Percentiles rank a stretch among this genome's conserved stretches.
Conservation (phyloP, 1,139 yeast genomes). For the Pichia sp. region DNA sequence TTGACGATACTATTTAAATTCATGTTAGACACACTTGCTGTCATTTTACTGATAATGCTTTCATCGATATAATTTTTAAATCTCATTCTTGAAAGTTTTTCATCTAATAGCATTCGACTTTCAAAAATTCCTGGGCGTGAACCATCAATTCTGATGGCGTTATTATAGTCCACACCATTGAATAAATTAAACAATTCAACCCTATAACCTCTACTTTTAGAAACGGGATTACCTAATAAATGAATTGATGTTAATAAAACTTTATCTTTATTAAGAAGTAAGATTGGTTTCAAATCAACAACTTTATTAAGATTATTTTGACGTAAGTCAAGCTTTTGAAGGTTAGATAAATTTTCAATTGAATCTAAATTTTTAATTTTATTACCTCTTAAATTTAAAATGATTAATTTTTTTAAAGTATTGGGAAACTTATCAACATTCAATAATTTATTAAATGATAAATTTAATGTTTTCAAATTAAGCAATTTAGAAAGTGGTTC, state of each 20-base stretch:
- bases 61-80: conserved; percentile 40
- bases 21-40: conserved; percentile 32
- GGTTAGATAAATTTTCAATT: conserved; percentile 38
- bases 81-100: conserved; percentile 40
- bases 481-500: conserved; percentile 44
- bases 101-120: conserved; percentile 46
- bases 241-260: conserved; percentile 24
- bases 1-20: conserved; percentile 23
- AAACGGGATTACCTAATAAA: conserved; percentile 39
- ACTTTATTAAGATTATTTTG: conserved; percentile 41
- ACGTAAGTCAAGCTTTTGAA: conserved; percentile 55
- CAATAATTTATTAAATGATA: conserved; percentile 49
- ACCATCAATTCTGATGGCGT: conserved; percentile 50
- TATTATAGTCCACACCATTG: conserved; percentile 47
- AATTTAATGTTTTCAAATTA: conserved; percentile 48
- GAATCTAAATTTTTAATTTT: conserved; percentile 41
- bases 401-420: conserved; percentile 37
- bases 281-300: conserved; percentile 34
- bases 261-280: conserved; percentile 25
- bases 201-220: conserved; percentile 41
- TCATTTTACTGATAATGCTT: conserved; percentile 29
- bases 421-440: conserved; percentile 37
- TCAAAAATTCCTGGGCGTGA: conserved; percentile 62
- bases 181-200: conserved; percentile 47
- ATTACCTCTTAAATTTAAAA: conserved; percentile 53